A percentile compares a stretch with the other conserved stretches of the same genome.
Conservation (phyloP, 352 stramenopile genomes). For the Phytophthora litchii region DNA sequence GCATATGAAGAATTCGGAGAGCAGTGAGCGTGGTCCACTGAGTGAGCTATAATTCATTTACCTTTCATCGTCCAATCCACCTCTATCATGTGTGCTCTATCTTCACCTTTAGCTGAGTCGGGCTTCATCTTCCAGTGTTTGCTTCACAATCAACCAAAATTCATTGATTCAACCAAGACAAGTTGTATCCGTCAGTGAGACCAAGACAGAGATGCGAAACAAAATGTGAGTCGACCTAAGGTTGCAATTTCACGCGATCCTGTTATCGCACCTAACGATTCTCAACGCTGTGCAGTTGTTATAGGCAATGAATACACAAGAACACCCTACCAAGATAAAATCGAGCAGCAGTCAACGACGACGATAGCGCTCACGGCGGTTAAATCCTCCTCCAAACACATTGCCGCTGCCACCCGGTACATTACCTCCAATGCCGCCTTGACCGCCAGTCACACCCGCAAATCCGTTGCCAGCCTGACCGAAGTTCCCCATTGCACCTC, state of each 20-base stretch:
- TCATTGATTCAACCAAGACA: too few species aligned
- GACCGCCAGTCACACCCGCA: neutral
- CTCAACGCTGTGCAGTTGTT: neutral
- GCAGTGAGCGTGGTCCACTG: neutral
- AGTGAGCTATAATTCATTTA: constrained; percentile 11
- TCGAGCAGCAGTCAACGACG: constrained; percentile 1
- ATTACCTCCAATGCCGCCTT: constrained; percentile 10
- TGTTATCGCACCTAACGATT: neutral
- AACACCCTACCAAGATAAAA: neutral
- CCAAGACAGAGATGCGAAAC: too few species aligned
- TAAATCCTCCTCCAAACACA: constrained; percentile 17
- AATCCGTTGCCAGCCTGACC: neutral
- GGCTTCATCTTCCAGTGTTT: too few species aligned
- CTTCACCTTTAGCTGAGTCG: too few species aligned
- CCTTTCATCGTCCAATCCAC: neutral
- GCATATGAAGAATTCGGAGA: constrained; percentile 1
- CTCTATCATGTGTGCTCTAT: neutral
- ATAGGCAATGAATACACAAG: neutral
- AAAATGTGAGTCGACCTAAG: neutral
- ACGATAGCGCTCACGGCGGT: constrained; percentile 15
- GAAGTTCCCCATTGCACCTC: neutral
- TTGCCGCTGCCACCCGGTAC: constrained; percentile 11
- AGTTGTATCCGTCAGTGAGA: too few species aligned
- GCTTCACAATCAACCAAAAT: too few species aligned
- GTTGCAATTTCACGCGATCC: neutral